Conservation (phyloP, 129 eudicot genomes). For the Escallonia herrerae region DNA sequence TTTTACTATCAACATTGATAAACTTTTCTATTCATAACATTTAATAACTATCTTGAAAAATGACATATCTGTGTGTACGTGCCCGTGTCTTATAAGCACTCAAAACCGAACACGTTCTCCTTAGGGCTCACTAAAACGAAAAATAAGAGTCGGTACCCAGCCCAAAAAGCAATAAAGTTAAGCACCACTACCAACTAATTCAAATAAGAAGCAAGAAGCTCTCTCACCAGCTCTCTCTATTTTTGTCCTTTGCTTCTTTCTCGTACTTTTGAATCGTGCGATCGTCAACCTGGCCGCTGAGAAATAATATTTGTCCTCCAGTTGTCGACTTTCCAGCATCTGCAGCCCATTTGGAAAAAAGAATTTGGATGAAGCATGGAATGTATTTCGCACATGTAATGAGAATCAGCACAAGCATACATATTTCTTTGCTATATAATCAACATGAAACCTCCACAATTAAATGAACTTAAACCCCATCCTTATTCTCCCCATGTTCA, state of each 20-base stretch:
- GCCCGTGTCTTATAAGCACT: no score
- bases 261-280: conserved; percentile 87
- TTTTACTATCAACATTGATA: no score
- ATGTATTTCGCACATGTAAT: neutral
- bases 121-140: no score
- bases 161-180: no score
- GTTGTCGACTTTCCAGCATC: conserved; percentile 96
- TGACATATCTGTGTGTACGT: no score
- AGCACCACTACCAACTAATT: neutral
- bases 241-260: conserved; percentile 86
- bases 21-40: no score
- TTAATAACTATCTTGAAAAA: no score
- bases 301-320: conserved; percentile 83
- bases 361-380: neutral
- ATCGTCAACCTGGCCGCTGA: conserved; percentile 96
- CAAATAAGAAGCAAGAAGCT: neutral
- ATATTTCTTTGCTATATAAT: neutral
- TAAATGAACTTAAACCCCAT: neutral
- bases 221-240: conserved; percentile 90
- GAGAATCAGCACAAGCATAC: neutral
- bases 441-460: neutral
- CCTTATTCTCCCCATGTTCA: neutral
- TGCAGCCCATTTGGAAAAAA: conserved; percentile 23
- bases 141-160: no score
- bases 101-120: no score